Conservation (phyloP, 768 basidiomycete species). For the Mycena alexandri region DNA sequence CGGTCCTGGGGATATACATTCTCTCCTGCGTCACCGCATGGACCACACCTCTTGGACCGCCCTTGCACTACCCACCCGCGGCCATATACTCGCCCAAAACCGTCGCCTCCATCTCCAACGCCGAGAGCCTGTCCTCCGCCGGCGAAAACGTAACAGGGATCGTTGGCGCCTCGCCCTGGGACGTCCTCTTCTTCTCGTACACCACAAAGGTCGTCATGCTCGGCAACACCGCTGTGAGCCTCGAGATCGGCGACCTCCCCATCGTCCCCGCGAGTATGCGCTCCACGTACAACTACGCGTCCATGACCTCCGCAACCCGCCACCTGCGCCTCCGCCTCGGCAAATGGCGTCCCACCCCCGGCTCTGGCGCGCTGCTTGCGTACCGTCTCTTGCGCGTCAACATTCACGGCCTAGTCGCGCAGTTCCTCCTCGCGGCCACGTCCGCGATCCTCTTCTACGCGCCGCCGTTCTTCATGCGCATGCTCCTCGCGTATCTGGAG, state of each 20-base stretch:
- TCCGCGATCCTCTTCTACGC: conserved; percentile 76
- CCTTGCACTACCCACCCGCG: conserved; percentile 79
- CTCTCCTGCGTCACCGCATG: conserved; percentile 54
- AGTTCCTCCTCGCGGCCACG: conserved; percentile 65
- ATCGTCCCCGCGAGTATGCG: conserved; percentile 84
- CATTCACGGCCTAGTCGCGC: conserved; percentile 49
- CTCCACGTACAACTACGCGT: conserved; percentile 68
- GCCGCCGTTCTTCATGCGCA: conserved; percentile 69
- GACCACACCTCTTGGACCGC: conserved; percentile 81
- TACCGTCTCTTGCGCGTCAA: conserved; percentile 77
- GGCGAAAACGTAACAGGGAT: conserved; percentile 80
- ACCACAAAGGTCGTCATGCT: conserved; percentile 90
- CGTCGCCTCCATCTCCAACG: conserved; percentile 68
- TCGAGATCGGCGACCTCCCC: conserved; percentile 91
- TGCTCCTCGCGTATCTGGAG: conserved; percentile 72
- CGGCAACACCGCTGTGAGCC: conserved; percentile 76
- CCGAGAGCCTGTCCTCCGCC: conserved; percentile 48
- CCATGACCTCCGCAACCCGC: conserved; percentile 71
- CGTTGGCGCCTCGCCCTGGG: conserved; percentile 69
- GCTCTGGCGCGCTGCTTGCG: conserved; percentile 73
- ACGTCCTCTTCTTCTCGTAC: conserved; percentile 84
- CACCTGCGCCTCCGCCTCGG: conserved; percentile 64
- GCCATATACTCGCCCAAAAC: conserved; percentile 82
- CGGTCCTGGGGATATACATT: conserved; percentile 63
- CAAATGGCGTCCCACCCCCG: conserved; percentile 69